Evolutionary conservation across 371 early-diverging fungal genomes (phyloP).

Genomic region (Apophysomyces variabilis): DNA sequence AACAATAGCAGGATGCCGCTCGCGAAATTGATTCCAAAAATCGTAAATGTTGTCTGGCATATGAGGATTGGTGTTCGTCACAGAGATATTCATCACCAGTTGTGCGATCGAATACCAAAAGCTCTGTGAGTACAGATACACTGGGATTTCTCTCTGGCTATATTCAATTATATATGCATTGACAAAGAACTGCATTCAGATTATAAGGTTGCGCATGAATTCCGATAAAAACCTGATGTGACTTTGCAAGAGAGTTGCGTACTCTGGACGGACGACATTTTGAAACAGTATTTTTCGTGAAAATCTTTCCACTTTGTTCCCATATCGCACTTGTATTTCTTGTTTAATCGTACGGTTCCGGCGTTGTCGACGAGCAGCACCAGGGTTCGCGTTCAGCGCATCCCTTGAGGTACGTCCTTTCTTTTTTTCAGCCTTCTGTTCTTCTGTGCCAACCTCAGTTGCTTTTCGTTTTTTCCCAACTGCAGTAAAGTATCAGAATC

Average conservation of each 20-base stretch:
- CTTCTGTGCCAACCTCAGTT: neutral
- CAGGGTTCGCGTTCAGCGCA: neutral
- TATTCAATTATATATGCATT: too few relatives aligned
- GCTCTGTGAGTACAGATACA: too few relatives aligned
- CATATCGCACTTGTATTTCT: neutral
- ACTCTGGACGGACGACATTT: neutral
- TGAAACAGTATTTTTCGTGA: neutral
- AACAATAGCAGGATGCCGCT: too few relatives aligned
- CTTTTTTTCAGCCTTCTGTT: neutral
- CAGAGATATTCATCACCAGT: too few relatives aligned
- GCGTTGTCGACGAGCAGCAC: neutral
- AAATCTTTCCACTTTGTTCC: neutral
- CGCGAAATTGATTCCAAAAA: too few relatives aligned
- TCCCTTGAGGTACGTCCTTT: neutral
- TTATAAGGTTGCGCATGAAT: too few relatives aligned
- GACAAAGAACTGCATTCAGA: too few relatives aligned
- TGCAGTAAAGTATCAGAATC: neutral
- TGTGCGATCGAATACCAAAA: too few relatives aligned
- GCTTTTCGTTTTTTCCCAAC: neutral
- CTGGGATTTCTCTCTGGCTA: too few relatives aligned
- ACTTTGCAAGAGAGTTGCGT: neutral
- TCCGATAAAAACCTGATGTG: too few relatives aligned
- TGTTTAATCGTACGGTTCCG: neutral
- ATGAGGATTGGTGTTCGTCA: too few relatives aligned
- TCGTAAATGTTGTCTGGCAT: too few relatives aligned